Percentiles rank a stretch among this genome's conserved stretches.
Evolutionary conservation across 352 stramenopile genomes (phyloP).

Genomic region (Phytophthora colocasiae): DNA sequence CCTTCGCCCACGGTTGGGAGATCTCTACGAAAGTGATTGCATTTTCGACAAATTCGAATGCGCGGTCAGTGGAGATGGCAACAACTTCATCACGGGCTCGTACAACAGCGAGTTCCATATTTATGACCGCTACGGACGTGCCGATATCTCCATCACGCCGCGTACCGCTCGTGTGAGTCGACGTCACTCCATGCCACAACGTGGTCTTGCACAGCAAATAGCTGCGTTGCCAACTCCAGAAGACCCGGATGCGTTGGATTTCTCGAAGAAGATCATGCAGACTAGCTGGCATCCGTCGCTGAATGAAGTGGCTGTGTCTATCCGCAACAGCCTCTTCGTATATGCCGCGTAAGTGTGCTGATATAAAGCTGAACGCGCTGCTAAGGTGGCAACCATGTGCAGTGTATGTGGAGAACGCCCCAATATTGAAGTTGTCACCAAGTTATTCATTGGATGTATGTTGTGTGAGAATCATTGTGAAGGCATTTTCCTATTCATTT

Average conservation of each 20-base stretch:
- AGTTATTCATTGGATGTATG: no score
- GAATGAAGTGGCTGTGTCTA: conserved; percentile 82
- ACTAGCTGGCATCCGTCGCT: conserved; percentile 84
- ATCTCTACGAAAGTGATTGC: conserved; percentile 96
- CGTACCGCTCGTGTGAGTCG: conserved; percentile 49
- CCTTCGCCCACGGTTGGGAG: conserved; percentile 83
- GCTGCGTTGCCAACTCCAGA: conserved; percentile 32
- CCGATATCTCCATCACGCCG: conserved; percentile 72
- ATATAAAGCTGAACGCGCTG: no score
- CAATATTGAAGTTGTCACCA: no score
- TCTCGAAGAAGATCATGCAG: conserved; percentile 85
- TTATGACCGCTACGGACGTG: conserved; percentile 86
- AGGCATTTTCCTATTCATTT: not conserved
- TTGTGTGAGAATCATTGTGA: no score
- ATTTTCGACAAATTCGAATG: conserved; percentile 99
- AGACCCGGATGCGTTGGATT: conserved; percentile 73
- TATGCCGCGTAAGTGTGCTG: conserved; percentile 44
- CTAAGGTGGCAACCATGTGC: no score
- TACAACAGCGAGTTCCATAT: conserved; percentile 96
- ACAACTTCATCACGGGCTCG: conserved; percentile 94
- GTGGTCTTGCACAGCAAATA: conserved; percentile 71
- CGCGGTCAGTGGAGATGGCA: conserved; percentile 89
- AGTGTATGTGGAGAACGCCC: no score
- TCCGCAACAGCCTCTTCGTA: conserved; percentile 86
- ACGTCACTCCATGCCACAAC: conserved; percentile 75